Percentiles rank a stretch among this genome's conserved stretches.
phyloP scores from a whole-genome alignment of 2,329 filamentous ascomycete species.

The Venturia asperata region DNA sequence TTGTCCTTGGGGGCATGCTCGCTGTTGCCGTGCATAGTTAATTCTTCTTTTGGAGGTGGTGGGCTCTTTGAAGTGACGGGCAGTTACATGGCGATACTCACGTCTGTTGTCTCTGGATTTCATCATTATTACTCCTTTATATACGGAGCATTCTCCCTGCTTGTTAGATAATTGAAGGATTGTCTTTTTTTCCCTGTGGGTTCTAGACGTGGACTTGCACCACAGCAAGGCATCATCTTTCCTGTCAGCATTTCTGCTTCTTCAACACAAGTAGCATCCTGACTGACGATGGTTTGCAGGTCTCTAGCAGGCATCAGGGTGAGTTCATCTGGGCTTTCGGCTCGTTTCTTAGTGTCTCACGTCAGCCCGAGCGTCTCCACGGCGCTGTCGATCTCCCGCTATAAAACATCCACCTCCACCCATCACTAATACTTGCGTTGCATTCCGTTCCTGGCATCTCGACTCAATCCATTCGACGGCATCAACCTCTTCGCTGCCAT shows the following conservation, averaged over 20 bases:
- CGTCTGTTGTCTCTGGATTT: too few species aligned
- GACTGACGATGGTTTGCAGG: too few species aligned
- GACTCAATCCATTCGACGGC: not conserved
- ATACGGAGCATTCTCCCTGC: too few species aligned
- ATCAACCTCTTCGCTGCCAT: not conserved
- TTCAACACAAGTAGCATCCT: too few species aligned
- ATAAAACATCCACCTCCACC: not conserved
- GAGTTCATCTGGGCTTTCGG: not conserved
- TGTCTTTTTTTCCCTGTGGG: too few species aligned
- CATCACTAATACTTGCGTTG: too few species aligned
- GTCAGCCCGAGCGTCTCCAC: not conserved
- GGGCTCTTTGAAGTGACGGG: not conserved
- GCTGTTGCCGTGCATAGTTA: not conserved
- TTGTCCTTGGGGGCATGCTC: not conserved
- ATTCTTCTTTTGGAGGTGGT: conserved; percentile 14
- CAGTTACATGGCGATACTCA: not conserved
- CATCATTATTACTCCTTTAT: too few species aligned
- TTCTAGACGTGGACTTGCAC: too few species aligned
- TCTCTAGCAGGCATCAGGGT: not conserved
- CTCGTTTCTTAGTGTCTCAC: not conserved
- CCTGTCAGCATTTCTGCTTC: too few species aligned
- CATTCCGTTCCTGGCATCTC: not conserved
- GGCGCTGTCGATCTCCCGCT: not conserved
- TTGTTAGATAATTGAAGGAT: too few species aligned
- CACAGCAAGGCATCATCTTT: too few species aligned